Conservation (phyloP, 768 basidiomycete species). For the Macrolepiota albuminosa region DNA sequence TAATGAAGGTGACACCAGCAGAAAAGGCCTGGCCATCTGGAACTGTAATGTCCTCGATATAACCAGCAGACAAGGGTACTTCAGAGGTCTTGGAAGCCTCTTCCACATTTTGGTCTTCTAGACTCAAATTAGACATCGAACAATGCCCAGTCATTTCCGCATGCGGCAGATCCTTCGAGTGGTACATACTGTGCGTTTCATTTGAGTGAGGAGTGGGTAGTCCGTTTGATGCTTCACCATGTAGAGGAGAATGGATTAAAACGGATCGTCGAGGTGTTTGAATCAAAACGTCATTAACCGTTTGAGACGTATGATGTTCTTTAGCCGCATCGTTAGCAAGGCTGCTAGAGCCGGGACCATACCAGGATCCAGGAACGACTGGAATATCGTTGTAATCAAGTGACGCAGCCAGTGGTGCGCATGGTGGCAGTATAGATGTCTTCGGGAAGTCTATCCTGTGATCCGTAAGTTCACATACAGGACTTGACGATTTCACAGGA, state of each 20-base stretch:
- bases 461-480: neutral
- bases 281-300: neutral
- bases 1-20: constrained; percentile 82
- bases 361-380: constrained; percentile 7
- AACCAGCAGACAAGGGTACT: constrained; percentile 42
- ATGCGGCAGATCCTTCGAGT: constrained; percentile 21
- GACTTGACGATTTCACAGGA: neutral
- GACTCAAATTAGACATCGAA: constrained; percentile 11
- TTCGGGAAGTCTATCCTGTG: neutral
- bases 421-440: neutral
- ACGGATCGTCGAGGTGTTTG: neutral
- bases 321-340: neutral
- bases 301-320: neutral
- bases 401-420: neutral
- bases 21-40: constrained; percentile 74
- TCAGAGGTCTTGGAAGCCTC: neutral
- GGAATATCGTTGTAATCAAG: neutral
- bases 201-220: constrained; percentile 10
- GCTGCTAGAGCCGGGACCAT: constrained; percentile 10
- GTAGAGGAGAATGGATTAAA: constrained; percentile 16
- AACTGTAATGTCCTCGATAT: constrained; percentile 66
- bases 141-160: constrained; percentile 19
- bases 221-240: constrained; percentile 25
- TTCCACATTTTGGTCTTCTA: neutral
- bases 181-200: constrained; percentile 2